These are phyloP conservation scores for Graphilbum ipis-grandicollis DNA, from an alignment of 2,329 filamentous ascomycete genomes.

Conservation along the genomic window DNA sequence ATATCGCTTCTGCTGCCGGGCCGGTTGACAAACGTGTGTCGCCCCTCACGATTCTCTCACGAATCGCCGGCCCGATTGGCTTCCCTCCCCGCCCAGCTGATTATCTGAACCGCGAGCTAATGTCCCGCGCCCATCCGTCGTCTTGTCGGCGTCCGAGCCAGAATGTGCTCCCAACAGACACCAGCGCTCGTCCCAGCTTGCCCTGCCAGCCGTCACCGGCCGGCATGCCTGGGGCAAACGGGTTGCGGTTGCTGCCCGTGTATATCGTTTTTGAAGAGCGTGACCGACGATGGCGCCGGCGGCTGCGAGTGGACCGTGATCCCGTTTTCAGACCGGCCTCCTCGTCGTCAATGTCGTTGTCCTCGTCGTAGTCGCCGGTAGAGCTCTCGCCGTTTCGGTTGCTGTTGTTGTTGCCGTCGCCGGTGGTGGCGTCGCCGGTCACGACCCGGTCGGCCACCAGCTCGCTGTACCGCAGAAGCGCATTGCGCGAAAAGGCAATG, in stretches of 20 bases:
- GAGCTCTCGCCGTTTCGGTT: background rate
- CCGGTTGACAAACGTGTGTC: no score
- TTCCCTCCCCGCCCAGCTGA: background rate
- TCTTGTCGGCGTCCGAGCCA: slow-evolving; percentile 55
- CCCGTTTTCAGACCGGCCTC: slow-evolving; percentile 6
- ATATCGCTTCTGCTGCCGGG: no score
- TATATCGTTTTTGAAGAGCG: slow-evolving; percentile 1
- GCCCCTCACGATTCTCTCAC: no score
- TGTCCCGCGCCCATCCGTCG: slow-evolving; percentile 50
- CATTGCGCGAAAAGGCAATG: slow-evolving; percentile 64
- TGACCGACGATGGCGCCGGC: slow-evolving; percentile 6
- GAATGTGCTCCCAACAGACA: slow-evolving; percentile 55
- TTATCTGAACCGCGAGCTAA: slow-evolving; percentile 21
- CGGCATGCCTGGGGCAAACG: slow-evolving; percentile 50
- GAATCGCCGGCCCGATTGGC: no score
- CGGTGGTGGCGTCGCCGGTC: slow-evolving; percentile 20
- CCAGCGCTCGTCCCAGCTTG: slow-evolving; percentile 61
- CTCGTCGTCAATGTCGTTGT: slow-evolving; percentile 20
- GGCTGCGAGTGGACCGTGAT: slow-evolving; percentile 2
- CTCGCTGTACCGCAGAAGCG: slow-evolving; percentile 52
- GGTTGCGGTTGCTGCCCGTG: slow-evolving; percentile 24
- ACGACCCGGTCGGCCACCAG: slow-evolving; percentile 2
- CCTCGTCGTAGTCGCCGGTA: slow-evolving; percentile 16
- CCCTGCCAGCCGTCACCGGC: slow-evolving; percentile 68
- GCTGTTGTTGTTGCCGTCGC: slow-evolving; percentile 22